Conservation (phyloP, 2,329 filamentous ascomycete genomes). For the Cytospora schulzeri region DNA sequence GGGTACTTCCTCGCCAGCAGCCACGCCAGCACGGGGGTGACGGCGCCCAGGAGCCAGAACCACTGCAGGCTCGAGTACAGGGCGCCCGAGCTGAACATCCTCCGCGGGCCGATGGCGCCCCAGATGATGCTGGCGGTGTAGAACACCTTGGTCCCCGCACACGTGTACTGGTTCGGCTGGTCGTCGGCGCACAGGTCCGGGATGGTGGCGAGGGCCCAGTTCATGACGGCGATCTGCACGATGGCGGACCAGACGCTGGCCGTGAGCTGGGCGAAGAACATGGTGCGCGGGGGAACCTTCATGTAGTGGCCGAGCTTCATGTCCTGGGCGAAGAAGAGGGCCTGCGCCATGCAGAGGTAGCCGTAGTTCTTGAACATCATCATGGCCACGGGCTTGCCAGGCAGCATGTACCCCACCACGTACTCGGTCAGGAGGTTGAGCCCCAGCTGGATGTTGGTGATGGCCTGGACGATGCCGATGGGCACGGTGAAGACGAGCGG, state of each 20-base stretch:
- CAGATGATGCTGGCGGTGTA: conserved; percentile 73
- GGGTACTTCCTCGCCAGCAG: conserved; percentile 63
- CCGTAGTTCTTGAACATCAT: conserved; percentile 80
- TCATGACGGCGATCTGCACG: conserved; percentile 66
- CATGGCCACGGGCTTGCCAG: conserved; percentile 69
- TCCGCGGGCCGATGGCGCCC: conserved; percentile 71
- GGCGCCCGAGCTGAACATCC: conserved; percentile 66
- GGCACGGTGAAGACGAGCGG: conserved; percentile 62
- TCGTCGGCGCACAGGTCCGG: conserved; percentile 58
- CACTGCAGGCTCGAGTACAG: conserved; percentile 67
- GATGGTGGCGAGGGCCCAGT: conserved; percentile 66
- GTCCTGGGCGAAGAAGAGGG: conserved; percentile 65
- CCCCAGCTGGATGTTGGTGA: conserved; percentile 65
- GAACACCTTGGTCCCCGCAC: conserved; percentile 56
- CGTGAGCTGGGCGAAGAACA: conserved; percentile 62
- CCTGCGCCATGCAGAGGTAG: conserved; percentile 69
- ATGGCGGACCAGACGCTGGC: conserved; percentile 64
- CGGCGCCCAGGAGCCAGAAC: conserved; percentile 70
- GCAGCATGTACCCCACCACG: conserved; percentile 72
- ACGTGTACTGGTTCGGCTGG: conserved; percentile 60
- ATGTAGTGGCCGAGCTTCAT: conserved; percentile 72
- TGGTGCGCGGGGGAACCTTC: conserved; percentile 63
- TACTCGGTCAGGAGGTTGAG: conserved; percentile 75
- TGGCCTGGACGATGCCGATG: conserved; percentile 62
- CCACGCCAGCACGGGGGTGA: conserved; percentile 66